Evolutionary conservation across 371 early-diverging fungal species (phyloP).

Genomic region (Saksenaea oblongispora): DNA sequence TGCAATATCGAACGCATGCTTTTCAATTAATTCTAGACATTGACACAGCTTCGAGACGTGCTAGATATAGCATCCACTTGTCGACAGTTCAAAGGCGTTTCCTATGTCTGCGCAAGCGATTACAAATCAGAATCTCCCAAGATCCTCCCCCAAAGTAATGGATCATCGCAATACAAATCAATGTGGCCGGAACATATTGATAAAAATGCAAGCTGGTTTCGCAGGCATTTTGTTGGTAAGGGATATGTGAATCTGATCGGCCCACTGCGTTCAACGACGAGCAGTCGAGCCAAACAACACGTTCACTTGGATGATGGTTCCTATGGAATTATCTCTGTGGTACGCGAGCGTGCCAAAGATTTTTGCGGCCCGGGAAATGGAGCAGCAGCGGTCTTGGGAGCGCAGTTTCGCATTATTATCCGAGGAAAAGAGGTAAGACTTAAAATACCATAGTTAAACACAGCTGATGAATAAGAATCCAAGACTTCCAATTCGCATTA

Average conservation of each 20-base stretch:
- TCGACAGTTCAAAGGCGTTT: neutral
- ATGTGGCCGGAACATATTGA: slow-evolving; percentile 35
- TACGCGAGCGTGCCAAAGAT: slow-evolving; percentile 36
- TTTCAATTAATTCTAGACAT: neutral
- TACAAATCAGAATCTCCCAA: neutral
- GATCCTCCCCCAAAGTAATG: slow-evolving; percentile 7
- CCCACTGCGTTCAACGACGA: neutral
- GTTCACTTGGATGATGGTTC: neutral
- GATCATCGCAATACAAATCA: neutral
- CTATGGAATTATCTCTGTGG: slow-evolving; percentile 37
- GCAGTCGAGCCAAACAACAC: neutral
- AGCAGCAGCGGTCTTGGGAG: slow-evolving; percentile 16
- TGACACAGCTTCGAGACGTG: neutral
- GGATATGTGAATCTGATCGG: slow-evolving; percentile 44
- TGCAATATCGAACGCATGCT: neutral
- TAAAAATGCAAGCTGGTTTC: slow-evolving; percentile 40
- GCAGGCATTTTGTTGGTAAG: slow-evolving; percentile 47
- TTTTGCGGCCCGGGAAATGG: slow-evolving; percentile 19
- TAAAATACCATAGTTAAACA: neutral
- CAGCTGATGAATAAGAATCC: neutral
- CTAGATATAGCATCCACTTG: neutral
- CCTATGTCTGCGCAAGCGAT: neutral
- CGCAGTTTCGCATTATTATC: slow-evolving; percentile 41
- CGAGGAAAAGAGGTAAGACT: slow-evolving; percentile 33
- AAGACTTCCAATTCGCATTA: slow-evolving; percentile 12